These are phyloP conservation scores for Paragyromitra xinjiangensis DNA, from an alignment of 495 filamentous ascomycete species.

Conservation along the genomic window DNA sequence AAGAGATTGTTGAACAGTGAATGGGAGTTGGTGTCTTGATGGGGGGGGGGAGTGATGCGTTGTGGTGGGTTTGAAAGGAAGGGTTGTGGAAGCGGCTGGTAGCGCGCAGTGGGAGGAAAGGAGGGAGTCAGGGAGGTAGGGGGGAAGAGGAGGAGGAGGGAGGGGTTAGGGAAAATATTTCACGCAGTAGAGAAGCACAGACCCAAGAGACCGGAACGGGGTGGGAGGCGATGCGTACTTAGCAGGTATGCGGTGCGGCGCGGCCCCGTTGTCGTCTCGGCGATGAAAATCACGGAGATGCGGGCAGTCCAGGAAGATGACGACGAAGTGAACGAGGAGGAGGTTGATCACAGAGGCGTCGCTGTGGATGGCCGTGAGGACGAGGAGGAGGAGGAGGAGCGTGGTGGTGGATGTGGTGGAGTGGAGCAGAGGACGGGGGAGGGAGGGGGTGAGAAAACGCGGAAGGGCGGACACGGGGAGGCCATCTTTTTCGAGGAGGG, in stretches of 20 bases:
- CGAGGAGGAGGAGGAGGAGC: slow-evolving; percentile 50
- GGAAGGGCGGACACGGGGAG: slow-evolving; percentile 54
- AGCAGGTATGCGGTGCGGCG: slow-evolving; percentile 50
- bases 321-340: slow-evolving; percentile 39
- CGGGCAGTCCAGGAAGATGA: slow-evolving; percentile 42
- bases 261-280: slow-evolving; percentile 54
- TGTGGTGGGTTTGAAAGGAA: slow-evolving; percentile 36
- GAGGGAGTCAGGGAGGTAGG: slow-evolving; percentile 14
- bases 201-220: slow-evolving; percentile 47
- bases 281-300: slow-evolving; percentile 55
- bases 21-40: slow-evolving; percentile 30
- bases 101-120: slow-evolving; percentile 41
- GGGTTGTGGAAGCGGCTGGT: slow-evolving; percentile 40
- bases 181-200: slow-evolving; percentile 53
- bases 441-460: slow-evolving; percentile 53
- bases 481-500: slow-evolving; percentile 56
- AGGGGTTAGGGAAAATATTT: slow-evolving; percentile 56
- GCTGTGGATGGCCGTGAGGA: slow-evolving; percentile 42
- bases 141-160: slow-evolving; percentile 45
- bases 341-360: slow-evolving; percentile 47
- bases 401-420: slow-evolving; percentile 57
- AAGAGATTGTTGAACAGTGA: slow-evolving; percentile 29
- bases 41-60: slow-evolving; percentile 31
- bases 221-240: slow-evolving; percentile 51
- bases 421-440: slow-evolving; percentile 51